Evolutionary conservation across 164 flowering plant genomes (phyloP).

Genomic region (Kingdonia uniflora): DNA sequence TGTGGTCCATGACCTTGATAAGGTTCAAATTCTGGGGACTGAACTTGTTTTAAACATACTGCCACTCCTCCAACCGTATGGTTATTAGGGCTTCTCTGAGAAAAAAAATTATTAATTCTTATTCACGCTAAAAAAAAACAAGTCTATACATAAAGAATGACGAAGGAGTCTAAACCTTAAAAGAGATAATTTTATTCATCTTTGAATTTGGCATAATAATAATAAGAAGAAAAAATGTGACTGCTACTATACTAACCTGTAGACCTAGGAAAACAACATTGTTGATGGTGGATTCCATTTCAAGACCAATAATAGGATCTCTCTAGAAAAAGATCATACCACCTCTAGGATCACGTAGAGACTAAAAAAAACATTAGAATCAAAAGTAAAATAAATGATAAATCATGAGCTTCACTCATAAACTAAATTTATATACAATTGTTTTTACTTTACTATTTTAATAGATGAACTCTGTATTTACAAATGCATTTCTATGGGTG

Average conservation of each 20-base stretch:
- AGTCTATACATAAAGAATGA: too few species aligned
- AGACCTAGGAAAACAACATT: slow-evolving; percentile 92
- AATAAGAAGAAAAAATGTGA: background rate
- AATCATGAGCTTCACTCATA: too few species aligned
- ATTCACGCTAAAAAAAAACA: background rate
- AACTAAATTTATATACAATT: too few species aligned
- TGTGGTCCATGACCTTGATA: slow-evolving; percentile 52
- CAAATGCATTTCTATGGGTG: too few species aligned
- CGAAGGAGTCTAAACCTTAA: too few species aligned
- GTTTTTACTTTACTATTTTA: too few species aligned
- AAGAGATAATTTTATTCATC: background rate
- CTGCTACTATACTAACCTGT: slow-evolving; percentile 50
- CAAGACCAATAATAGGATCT: slow-evolving; percentile 74
- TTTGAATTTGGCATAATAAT: too few species aligned
- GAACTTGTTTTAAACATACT: slow-evolving; percentile 64
- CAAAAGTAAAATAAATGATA: background rate
- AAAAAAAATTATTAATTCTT: background rate
- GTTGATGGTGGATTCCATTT: slow-evolving; percentile 75
- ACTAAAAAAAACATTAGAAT: slow-evolving; percentile 1
- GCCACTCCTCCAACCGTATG: slow-evolving; percentile 87
- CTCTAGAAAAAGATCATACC: slow-evolving; percentile 49
- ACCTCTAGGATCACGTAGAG: slow-evolving; percentile 15
- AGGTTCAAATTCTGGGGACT: slow-evolving; percentile 53
- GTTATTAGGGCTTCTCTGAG: slow-evolving; percentile 97
- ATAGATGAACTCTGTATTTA: too few species aligned